These are phyloP conservation scores for Penicillium dipodomyicola DNA, from an alignment of 495 filamentous ascomycete genomes.

Conservation along the genomic window DNA sequence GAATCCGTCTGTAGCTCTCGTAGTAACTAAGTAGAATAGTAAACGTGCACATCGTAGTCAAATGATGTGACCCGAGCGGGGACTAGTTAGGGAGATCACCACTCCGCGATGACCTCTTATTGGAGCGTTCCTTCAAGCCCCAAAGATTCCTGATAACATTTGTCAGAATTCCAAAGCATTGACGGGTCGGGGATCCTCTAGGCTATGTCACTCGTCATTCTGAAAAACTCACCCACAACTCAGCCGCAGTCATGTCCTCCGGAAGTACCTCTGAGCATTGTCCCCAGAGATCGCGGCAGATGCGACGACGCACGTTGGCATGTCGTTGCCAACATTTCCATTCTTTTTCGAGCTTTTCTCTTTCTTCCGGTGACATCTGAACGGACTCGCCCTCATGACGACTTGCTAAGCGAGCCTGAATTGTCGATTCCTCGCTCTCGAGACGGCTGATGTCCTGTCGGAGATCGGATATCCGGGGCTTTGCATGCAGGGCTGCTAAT, in stretches of 20 bases:
- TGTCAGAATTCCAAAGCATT: conserved; percentile 7
- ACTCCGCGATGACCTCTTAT: conserved; percentile 21
- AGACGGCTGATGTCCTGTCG: conserved; percentile 44
- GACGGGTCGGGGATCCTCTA: conserved; percentile 1
- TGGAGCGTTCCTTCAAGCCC: conserved; percentile 41
- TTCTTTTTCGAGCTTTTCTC: conserved; percentile 45
- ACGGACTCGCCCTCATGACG: conserved; percentile 33
- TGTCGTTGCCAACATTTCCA: conserved; percentile 53
- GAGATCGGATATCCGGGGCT: conserved; percentile 54
- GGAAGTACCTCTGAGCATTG: conserved; percentile 47
- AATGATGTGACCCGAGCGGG: conserved; percentile 27
- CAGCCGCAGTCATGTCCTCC: conserved; percentile 42
- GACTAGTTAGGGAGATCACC: conserved; percentile 17
- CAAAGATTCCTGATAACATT: conserved; percentile 38
- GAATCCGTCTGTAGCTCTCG: not conserved
- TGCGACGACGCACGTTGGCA: conserved; percentile 45
- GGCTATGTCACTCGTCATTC: not conserved
- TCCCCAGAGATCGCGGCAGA: conserved; percentile 54
- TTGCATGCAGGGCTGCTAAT: conserved; percentile 47
- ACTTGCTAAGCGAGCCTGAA: conserved; percentile 39
- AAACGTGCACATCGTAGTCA: conserved; percentile 12
- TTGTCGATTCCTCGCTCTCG: conserved; percentile 43
- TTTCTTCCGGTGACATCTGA: conserved; percentile 46
- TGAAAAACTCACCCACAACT: conserved; percentile 50
- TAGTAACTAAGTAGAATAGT: too few species aligned